These are phyloP conservation scores for Ettlia oleoabundans DNA, from an alignment of 139 green algal genomes.

Conservation along the genomic window DNA sequence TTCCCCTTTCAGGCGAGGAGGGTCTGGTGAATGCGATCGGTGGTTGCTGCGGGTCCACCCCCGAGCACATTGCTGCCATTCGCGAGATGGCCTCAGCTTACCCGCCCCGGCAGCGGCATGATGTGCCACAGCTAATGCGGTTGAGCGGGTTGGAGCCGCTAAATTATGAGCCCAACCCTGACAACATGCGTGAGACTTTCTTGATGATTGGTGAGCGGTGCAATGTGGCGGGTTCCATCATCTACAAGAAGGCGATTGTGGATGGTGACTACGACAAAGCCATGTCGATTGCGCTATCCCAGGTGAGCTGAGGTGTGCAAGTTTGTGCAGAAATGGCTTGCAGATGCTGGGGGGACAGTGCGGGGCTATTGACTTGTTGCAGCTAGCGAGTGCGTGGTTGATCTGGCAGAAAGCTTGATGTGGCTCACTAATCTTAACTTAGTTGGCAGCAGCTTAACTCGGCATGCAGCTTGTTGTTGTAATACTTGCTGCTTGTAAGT, in stretches of 20 bases:
- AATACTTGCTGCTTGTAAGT: neutral
- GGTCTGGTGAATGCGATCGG: constrained; percentile 94
- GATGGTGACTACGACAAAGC: constrained; percentile 96
- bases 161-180: constrained; percentile 85
- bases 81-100: constrained; percentile 66
- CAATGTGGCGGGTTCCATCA: constrained; percentile 94
- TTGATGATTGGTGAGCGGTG: constrained; percentile 97
- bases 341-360: no score
- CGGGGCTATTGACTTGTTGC: no score
- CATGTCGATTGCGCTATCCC: constrained; percentile 87
- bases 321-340: no score
- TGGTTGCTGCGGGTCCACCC: constrained; percentile 93
- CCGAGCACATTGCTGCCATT: constrained; percentile 93
- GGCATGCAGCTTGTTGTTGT: neutral
- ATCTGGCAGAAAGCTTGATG: no score
- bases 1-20: constrained; percentile 71
- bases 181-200: constrained; percentile 89
- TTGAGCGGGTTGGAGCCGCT: constrained; percentile 95
- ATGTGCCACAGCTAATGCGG: constrained; percentile 81
- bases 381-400: no score
- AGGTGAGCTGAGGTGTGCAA: no score
- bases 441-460: no score
- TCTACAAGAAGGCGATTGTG: constrained; percentile 98
- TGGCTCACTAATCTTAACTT: no score
- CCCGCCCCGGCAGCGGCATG: constrained; percentile 65